Conservation (phyloP, 345 rosid genomes). For the Heritiera fomes region DNA sequence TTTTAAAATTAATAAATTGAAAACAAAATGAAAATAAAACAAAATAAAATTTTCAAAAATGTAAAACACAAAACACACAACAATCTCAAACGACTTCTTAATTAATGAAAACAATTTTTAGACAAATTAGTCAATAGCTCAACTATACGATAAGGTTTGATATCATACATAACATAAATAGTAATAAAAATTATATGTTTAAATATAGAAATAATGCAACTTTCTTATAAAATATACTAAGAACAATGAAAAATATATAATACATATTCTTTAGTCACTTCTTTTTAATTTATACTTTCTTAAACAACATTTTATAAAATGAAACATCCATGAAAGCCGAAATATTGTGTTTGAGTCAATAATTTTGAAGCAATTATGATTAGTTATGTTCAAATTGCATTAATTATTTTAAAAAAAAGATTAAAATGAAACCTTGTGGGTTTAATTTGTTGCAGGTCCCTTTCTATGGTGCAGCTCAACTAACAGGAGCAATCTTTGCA, state of each 20-base stretch:
- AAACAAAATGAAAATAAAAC: no score
- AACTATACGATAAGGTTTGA: not conserved
- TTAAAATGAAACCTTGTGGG: not conserved
- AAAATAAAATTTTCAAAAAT: no score
- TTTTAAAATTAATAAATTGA: no score
- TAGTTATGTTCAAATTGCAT: not conserved
- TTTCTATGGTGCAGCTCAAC: conserved; percentile 47
- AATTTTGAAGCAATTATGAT: not conserved
- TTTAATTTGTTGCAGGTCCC: conserved; percentile 40
- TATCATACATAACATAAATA: not conserved
- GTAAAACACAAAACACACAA: no score
- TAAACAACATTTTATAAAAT: no score
- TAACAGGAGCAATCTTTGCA: conserved; percentile 43
- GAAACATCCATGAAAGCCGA: not conserved
- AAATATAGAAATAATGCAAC: not conserved
- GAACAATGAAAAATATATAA: not conserved
- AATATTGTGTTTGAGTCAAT: not conserved
- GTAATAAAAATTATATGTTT: not conserved
- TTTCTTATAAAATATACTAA: not conserved
- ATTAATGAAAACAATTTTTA: no score
- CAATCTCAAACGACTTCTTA: no score
- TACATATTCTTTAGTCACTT: not conserved
- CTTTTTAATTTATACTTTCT: not conserved
- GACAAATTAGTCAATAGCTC: not conserved
- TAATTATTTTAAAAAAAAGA: not conserved